phyloP scores from a whole-genome alignment of 1,284 basidiomycete genomes.

The Ceratobasidium sp. region DNA sequence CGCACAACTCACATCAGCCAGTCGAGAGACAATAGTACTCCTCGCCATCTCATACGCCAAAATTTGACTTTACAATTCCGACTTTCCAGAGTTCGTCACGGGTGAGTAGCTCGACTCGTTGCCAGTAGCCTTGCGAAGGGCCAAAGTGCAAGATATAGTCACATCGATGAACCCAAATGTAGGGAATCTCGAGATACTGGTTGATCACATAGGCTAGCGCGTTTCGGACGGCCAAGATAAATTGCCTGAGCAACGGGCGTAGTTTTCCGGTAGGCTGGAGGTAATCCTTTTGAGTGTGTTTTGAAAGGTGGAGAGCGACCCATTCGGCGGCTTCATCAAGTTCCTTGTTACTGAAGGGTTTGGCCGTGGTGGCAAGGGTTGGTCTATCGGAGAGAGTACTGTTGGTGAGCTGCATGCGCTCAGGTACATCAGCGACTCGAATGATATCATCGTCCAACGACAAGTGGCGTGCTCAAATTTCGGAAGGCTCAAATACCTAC shows the following conservation, averaged over 20 bases:
- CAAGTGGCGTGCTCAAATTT: slow-evolving; percentile 91
- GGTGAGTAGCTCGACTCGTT: slow-evolving; percentile 76
- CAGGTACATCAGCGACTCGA: slow-evolving; percentile 91
- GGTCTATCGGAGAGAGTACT: slow-evolving; percentile 82
- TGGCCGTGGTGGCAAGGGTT: slow-evolving; percentile 74
- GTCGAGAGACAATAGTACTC: slow-evolving; percentile 79
- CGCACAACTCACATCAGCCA: slow-evolving; percentile 74
- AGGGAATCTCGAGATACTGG: slow-evolving; percentile 92
- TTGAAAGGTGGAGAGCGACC: slow-evolving; percentile 89
- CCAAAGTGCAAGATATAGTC: slow-evolving; percentile 90
- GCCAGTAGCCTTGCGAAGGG: slow-evolving; percentile 52
- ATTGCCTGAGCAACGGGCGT: slow-evolving; percentile 73
- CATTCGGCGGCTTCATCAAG: slow-evolving; percentile 88
- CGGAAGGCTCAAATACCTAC: slow-evolving; percentile 97
- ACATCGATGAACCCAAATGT: slow-evolving; percentile 93
- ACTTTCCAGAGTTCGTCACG: slow-evolving; percentile 91
- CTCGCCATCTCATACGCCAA: slow-evolving; percentile 90
- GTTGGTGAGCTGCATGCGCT: slow-evolving; percentile 96
- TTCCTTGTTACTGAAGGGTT: slow-evolving; percentile 71
- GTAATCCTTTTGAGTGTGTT: slow-evolving; percentile 81
- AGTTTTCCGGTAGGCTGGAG: slow-evolving; percentile 74
- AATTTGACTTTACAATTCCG: slow-evolving; percentile 83
- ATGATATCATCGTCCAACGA: slow-evolving; percentile 97
- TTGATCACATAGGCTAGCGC: slow-evolving; percentile 89
- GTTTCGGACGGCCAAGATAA: slow-evolving; percentile 84